Evolutionary conservation across 306 rosid genomes (phyloP).

Genomic region (Dalbergia cochinchinensis): DNA sequence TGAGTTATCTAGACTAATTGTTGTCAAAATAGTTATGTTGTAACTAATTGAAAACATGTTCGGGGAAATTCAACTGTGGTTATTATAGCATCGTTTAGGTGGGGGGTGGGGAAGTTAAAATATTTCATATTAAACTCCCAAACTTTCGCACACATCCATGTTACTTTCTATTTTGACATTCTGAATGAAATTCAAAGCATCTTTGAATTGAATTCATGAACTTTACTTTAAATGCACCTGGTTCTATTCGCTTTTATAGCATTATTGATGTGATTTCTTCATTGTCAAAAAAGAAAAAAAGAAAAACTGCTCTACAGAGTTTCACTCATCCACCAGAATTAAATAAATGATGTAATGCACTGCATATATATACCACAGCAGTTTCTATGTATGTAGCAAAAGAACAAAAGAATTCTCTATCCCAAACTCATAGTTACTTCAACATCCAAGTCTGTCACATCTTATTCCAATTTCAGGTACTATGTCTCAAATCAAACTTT

Average conservation of each 20-base stretch:
- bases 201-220: conserved; percentile 31
- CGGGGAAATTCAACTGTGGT: no score
- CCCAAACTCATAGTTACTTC: conserved; percentile 67
- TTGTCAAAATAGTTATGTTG: no score
- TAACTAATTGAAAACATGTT: background rate
- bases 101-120: no score
- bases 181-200: conserved; percentile 3
- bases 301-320: conserved; percentile 27
- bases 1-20: no score
- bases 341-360: conserved; percentile 39
- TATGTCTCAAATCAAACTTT: conserved; percentile 55
- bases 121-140: no score
- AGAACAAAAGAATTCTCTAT: conserved; percentile 66
- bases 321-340: conserved; percentile 42
- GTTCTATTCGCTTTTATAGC: conserved; percentile 39
- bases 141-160: background rate
- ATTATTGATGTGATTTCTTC: conserved; percentile 53
- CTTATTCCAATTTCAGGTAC: conserved; percentile 53
- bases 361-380: conserved; percentile 17
- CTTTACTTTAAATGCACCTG: conserved; percentile 46
- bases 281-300: conserved; percentile 29
- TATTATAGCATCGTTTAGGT: no score
- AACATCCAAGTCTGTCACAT: conserved; percentile 70
- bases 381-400: conserved; percentile 54
- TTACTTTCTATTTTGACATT: background rate